Evolutionary conservation across 2,329 filamentous ascomycete genomes (phyloP).

Genomic region (Fusarium sp.): DNA sequence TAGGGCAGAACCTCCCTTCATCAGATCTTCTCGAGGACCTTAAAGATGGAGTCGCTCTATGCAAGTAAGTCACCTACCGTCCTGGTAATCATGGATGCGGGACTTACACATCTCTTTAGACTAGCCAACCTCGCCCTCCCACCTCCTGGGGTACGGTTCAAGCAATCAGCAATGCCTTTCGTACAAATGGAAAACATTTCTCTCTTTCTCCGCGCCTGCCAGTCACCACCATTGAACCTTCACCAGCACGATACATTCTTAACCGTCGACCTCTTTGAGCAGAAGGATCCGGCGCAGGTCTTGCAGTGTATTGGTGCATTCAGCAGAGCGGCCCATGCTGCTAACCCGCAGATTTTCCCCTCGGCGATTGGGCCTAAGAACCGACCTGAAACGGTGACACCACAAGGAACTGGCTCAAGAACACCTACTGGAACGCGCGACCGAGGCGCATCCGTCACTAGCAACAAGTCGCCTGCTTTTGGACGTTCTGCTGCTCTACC

Average conservation of each 20-base stretch:
- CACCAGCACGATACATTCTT: slow-evolving; percentile 96
- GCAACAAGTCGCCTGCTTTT: slow-evolving; percentile 70
- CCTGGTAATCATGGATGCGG: slow-evolving; percentile 24
- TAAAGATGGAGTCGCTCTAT: slow-evolving; percentile 92
- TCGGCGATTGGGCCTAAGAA: slow-evolving; percentile 81
- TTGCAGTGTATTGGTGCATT: slow-evolving; percentile 93
- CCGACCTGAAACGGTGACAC: slow-evolving; percentile 72
- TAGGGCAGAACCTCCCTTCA: slow-evolving; percentile 80
- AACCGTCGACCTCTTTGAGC: slow-evolving; percentile 95
- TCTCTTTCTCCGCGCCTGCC: slow-evolving; percentile 91
- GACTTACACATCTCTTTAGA: slow-evolving; percentile 61
- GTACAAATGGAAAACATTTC: slow-evolving; percentile 99
- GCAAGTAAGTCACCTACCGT: slow-evolving; percentile 75
- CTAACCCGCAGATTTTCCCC: slow-evolving; percentile 82
- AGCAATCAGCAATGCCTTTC: slow-evolving; percentile 94
- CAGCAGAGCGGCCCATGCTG: slow-evolving; percentile 84
- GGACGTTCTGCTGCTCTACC: slow-evolving; percentile 59
- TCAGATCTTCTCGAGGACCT: slow-evolving; percentile 87
- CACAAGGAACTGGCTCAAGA: slow-evolving; percentile 72
- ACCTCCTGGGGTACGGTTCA: slow-evolving; percentile 87
- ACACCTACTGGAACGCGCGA: slow-evolving; percentile 64
- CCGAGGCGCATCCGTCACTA: slow-evolving; percentile 69
- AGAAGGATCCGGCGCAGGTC: slow-evolving; percentile 96
- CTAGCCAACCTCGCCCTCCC: slow-evolving; percentile 86
- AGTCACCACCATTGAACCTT: slow-evolving; percentile 86